phyloP scores from a whole-genome alignment of 148 eudicot genomes.

The Silene uniflora region DNA sequence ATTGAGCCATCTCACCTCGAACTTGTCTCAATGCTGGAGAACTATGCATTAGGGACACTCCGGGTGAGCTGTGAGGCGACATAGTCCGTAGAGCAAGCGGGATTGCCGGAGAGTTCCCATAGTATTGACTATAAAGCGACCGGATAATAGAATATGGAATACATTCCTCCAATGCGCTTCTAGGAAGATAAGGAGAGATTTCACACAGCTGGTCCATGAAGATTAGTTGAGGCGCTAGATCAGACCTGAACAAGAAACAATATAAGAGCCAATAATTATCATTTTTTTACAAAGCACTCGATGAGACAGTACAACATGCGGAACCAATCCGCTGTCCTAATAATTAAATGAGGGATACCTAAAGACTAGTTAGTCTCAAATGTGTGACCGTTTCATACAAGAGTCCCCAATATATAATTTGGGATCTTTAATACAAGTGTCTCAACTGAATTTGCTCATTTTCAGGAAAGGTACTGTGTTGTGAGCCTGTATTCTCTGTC shows the following conservation, averaged over 20 bases:
- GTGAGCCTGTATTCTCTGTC: too few relatives aligned
- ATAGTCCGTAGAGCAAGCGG: slow-evolving; percentile 48
- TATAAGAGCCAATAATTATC: background rate
- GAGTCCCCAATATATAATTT: background rate
- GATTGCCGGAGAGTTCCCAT: slow-evolving; percentile 54
- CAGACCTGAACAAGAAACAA: slow-evolving; percentile 49
- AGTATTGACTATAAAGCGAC: slow-evolving; percentile 84
- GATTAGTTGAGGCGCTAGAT: slow-evolving; percentile 75
- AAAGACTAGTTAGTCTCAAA: too few relatives aligned
- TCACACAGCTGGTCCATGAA: slow-evolving; percentile 92
- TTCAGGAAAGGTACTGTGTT: background rate
- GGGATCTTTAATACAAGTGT: background rate
- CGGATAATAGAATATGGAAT: slow-evolving; percentile 80
- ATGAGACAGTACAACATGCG: background rate
- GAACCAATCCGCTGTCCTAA: too few relatives aligned
- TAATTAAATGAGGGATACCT: too few relatives aligned
- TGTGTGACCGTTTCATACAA: background rate
- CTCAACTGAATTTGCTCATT: background rate
- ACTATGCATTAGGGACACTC: slow-evolving; percentile 63
- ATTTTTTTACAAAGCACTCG: background rate
- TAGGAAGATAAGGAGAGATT: slow-evolving; percentile 73
- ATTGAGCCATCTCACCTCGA: slow-evolving; percentile 47
- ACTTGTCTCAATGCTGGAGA: slow-evolving; percentile 69
- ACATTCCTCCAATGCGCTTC: slow-evolving; percentile 74
- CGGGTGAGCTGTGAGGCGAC: slow-evolving; percentile 83